A percentile compares a stretch with the other conserved stretches of the same genome.
phyloP scores from a whole-genome alignment of 495 filamentous ascomycete species.

The Penicillium longicatenatum region DNA sequence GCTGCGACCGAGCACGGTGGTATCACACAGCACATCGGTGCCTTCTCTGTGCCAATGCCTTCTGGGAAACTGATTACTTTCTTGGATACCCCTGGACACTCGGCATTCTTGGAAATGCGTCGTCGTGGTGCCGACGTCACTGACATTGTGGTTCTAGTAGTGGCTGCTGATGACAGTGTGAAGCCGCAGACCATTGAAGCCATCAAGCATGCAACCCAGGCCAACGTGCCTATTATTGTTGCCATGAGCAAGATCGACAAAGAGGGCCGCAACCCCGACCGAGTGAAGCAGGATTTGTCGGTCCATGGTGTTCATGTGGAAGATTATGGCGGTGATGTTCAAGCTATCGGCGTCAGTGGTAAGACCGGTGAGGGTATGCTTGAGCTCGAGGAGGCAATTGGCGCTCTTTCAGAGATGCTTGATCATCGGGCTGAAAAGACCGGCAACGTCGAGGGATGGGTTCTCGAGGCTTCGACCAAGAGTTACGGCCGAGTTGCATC shows the following conservation, averaged over 20 bases:
- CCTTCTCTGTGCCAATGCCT: conserved; percentile 90
- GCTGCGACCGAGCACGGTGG: conserved; percentile 91
- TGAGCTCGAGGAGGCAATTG: conserved; percentile 86
- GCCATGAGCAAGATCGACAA: conserved; percentile 99
- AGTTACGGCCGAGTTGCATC: conserved; percentile 85
- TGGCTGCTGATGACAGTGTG: conserved; percentile 96
- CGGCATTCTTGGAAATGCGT: conserved; percentile 94
- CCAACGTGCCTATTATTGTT: conserved; percentile 93
- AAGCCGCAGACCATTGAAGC: conserved; percentile 97
- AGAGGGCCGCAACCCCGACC: conserved; percentile 71
- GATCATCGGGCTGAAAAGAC: conserved; percentile 81
- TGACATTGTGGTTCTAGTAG: conserved; percentile 94
- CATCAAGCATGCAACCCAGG: conserved; percentile 88
- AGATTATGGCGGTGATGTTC: conserved; percentile 92
- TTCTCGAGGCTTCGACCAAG: conserved; percentile 91
- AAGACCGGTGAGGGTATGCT: conserved; percentile 93
- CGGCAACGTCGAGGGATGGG: conserved; percentile 87
- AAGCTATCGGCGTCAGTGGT: conserved; percentile 86
- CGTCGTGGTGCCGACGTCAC: conserved; percentile 94
- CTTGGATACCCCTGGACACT: conserved; percentile 95
- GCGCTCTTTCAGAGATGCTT: conserved; percentile 81
- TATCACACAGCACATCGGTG: conserved; percentile 98
- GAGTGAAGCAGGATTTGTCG: conserved; percentile 85
- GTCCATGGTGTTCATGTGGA: conserved; percentile 88
- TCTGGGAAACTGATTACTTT: conserved; percentile 90